A percentile compares a stretch with the other conserved stretches of the same genome.
These are phyloP conservation scores for Erodium texanum DNA, from an alignment of 441 rosid species.

Conservation along the genomic window DNA sequence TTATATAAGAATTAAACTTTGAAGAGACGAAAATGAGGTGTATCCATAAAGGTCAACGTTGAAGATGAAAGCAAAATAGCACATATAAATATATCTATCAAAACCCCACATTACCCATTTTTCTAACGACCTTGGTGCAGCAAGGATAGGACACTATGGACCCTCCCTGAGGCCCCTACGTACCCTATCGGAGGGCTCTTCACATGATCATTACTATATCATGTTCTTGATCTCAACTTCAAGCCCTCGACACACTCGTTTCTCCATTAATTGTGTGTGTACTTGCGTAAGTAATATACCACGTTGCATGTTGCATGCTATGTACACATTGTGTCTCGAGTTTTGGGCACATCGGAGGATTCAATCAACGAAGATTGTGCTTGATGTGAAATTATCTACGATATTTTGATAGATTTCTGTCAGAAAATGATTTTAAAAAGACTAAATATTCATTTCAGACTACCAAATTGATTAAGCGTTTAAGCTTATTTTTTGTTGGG, in stretches of 20 bases:
- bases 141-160: neutral
- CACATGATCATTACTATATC: neutral
- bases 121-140: conserved; percentile 6
- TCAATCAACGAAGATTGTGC: too few relatives aligned
- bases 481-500: too few relatives aligned
- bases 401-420: too few relatives aligned
- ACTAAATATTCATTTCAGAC: too few relatives aligned
- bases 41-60: conserved; percentile 23
- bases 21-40: neutral
- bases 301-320: neutral
- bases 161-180: conserved; percentile 5
- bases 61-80: conserved; percentile 21
- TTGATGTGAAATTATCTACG: too few relatives aligned
- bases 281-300: neutral
- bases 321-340: neutral
- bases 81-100: neutral
- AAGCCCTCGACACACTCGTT: conserved; percentile 19
- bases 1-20: neutral
- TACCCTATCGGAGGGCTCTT: neutral
- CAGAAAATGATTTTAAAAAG: too few relatives aligned
- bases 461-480: too few relatives aligned
- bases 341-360: conserved; percentile 54
- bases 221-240: neutral
- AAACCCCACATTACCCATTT: conserved; percentile 20
- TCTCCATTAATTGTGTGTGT: neutral